Conservation (phyloP, 129 eudicot genomes). For the Centaurea solstitialis region DNA sequence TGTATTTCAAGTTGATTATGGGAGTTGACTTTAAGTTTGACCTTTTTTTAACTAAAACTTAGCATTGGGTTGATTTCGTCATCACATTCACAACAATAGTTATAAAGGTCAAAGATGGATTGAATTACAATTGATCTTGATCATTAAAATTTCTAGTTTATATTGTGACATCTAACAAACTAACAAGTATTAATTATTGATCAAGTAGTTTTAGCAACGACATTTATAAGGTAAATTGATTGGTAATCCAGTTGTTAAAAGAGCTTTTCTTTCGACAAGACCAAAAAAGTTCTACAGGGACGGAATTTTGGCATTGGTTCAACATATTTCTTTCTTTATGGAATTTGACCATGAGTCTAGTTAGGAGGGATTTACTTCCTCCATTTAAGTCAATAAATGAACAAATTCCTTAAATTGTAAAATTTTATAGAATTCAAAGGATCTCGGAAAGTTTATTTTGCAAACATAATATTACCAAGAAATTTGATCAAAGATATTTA, state of each 20-base stretch:
- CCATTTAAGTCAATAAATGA: too few species aligned
- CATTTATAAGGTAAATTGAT: neutral
- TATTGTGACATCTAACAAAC: neutral
- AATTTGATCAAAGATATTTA: too few species aligned
- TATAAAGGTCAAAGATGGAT: neutral
- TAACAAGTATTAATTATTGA: neutral
- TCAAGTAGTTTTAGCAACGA: neutral
- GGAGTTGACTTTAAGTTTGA: neutral
- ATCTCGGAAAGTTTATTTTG: too few species aligned
- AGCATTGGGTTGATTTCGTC: neutral
- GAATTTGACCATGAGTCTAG: too few species aligned
- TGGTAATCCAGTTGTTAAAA: neutral
- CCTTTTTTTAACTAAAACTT: neutral
- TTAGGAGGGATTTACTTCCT: too few species aligned
- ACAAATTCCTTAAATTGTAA: too few species aligned
- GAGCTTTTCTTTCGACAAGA: neutral
- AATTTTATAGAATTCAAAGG: too few species aligned
- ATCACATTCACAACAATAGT: neutral
- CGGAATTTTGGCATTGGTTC: neutral
- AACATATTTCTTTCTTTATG: too few species aligned
- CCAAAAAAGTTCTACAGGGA: neutral
- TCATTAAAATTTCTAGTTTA: neutral
- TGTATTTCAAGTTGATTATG: neutral
- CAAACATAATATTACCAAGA: too few species aligned
- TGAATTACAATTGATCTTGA: neutral